Base-by-base conservation (phyloP, 176 grass and related monocot species). In the Ananas comosus region DNA sequence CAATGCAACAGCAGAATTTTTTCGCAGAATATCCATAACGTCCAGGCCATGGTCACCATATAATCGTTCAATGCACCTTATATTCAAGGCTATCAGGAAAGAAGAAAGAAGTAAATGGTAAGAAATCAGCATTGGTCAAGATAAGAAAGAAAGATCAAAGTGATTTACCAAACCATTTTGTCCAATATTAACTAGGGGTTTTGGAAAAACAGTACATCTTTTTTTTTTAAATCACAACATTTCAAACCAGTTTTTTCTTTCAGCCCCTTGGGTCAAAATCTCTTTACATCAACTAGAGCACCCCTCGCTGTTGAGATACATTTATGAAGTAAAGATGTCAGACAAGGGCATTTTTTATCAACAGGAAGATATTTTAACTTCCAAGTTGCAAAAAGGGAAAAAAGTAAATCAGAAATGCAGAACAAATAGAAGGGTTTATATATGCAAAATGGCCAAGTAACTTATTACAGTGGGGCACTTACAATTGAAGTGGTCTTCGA, bases 11-110 rank as follows among this genome's bases (percentile, higher is more conserved):
- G 83, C 77, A 76, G 89, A 73, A 81, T 91, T 99, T 74, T 83
- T 87, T 47, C 80, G 84, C 54, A 99, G 89, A 65, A 99, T 87
- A 33, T 99, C 94, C 84, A 93, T 93, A 70, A 89, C 89, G 81
- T 99, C 94, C 58, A 99, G 78, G 25, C 94, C 94, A 73, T 99
- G 94, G 67, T 99, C 94, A 69, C 94, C 94, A 51, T 99, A 99
- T 51, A 99, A 76, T 61, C 90, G 73, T 49, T 99, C 94, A 61
- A 99, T 86, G 78, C 89, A 99, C 65, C 94, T 87, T 68, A 93
- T 0, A 75, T 99, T 90, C 80, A 99, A 83, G 48, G 74, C 94
- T 99, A 79, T 74, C 50, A 56, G 54, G 49, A 28, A 8, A 67
- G 48, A 18, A 49, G 49, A 28, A 8, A 67, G 48, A 18, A 49